Conservation (phyloP, 1,284 basidiomycete genomes). For the Caloboletus firmus region DNA sequence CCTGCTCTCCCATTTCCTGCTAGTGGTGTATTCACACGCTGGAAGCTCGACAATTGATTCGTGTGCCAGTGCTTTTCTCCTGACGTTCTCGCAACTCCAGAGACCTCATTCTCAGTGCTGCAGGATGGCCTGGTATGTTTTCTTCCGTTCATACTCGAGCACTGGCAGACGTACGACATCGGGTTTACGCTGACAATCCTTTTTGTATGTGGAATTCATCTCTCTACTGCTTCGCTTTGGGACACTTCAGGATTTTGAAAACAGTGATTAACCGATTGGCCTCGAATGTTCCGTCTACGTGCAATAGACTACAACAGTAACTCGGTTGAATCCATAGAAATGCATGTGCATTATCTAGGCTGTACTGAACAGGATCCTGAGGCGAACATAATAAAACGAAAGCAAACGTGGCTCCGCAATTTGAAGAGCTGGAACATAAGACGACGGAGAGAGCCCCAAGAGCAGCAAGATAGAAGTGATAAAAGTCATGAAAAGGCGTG, state of each 20-base stretch:
- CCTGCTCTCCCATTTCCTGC: not conserved
- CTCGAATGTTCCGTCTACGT: not conserved
- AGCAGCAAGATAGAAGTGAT: conserved; percentile 10
- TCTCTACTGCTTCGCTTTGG: not conserved
- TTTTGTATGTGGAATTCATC: not conserved
- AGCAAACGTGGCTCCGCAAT: conserved; percentile 27
- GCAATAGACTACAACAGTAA: not conserved
- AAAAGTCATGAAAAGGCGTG: conserved; percentile 21
- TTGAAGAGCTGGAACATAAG: conserved; percentile 16
- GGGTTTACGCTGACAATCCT: not conserved
- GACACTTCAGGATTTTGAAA: not conserved
- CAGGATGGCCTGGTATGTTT: not conserved
- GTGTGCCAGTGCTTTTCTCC: not conserved
- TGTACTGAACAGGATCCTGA: conserved; percentile 13
- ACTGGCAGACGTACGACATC: not conserved
- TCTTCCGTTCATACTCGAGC: not conserved
- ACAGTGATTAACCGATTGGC: not conserved
- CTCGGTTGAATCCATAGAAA: conserved; percentile 15
- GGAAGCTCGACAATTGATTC: not conserved
- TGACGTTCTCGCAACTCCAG: not conserved
- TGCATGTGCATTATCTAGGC: conserved; percentile 26
- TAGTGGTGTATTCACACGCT: not conserved
- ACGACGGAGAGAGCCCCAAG: conserved; percentile 13
- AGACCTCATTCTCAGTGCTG: no score
- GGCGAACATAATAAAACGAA: conserved; percentile 23